These are phyloP conservation scores for Pugionium dolabratum DNA, from an alignment of 345 rosid species.

Conservation along the genomic window DNA sequence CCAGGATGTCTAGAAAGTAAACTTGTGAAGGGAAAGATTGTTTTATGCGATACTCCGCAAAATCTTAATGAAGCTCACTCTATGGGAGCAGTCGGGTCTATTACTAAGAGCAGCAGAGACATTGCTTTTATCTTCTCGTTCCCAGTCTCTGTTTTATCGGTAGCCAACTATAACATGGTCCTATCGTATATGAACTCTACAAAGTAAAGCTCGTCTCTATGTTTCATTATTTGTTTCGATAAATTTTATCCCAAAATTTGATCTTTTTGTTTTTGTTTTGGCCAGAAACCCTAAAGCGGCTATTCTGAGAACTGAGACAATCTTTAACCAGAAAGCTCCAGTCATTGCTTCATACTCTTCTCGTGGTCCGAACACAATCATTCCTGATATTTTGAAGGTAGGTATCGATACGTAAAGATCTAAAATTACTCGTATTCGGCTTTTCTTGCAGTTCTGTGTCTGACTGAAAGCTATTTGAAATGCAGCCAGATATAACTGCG, in stretches of 20 bases:
- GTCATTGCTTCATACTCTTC: conserved; percentile 48
- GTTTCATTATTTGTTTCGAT: not conserved
- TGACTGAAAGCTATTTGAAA: conserved; percentile 7
- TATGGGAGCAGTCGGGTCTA: conserved; percentile 38
- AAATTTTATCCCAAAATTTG: not conserved
- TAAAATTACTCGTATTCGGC: not conserved
- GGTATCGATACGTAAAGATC: not conserved
- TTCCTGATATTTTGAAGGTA: conserved; percentile 56
- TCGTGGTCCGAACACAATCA: conserved; percentile 54
- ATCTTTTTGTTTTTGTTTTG: not conserved
- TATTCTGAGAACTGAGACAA: conserved; percentile 39
- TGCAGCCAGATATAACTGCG: conserved; percentile 64
- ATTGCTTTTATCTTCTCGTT: conserved; percentile 28
- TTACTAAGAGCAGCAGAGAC: not conserved
- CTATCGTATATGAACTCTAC: conserved; percentile 40
- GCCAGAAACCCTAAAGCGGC: conserved; percentile 35
- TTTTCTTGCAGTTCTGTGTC: not conserved
- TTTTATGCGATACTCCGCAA: conserved; percentile 27
- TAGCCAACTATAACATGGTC: conserved; percentile 4
- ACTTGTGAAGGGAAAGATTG: conserved; percentile 49
- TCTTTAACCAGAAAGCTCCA: conserved; percentile 40
- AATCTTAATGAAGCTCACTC: conserved; percentile 19
- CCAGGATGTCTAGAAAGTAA: conserved; percentile 34
- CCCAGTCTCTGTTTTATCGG: conserved; percentile 31
- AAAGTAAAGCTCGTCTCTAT: conserved; percentile 31